Evolutionary conservation across 2,329 filamentous ascomycete genomes (phyloP).

Genomic region (Colletotrichum viniferum): DNA sequence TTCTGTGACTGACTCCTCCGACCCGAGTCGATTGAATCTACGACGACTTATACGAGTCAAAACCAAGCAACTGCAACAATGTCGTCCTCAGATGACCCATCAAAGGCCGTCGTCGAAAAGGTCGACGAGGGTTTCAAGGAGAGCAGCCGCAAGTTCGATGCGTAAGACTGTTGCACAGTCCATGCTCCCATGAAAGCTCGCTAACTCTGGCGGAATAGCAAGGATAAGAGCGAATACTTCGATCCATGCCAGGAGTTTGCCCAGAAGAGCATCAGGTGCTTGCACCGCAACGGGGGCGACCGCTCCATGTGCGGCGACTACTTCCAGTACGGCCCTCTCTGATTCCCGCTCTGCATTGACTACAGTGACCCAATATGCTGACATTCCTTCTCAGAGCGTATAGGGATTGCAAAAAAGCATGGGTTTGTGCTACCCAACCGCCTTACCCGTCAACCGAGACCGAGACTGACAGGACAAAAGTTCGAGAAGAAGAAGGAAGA

Average conservation of each 20-base stretch:
- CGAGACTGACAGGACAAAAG: conserved; percentile 18
- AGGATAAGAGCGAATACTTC: conserved; percentile 86
- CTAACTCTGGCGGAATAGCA: conserved; percentile 58
- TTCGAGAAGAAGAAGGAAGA: conserved; percentile 32
- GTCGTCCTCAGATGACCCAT: not conserved
- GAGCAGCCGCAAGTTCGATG: conserved; percentile 64
- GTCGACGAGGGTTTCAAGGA: conserved; percentile 11
- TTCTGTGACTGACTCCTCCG: not conserved
- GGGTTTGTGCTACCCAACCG: conserved; percentile 61
- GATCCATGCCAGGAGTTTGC: conserved; percentile 97
- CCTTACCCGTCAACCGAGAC: not conserved
- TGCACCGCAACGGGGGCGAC: conserved; percentile 88
- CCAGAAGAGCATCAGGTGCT: conserved; percentile 80
- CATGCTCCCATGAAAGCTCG: not conserved
- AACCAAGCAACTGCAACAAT: not conserved
- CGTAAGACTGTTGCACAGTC: conserved; percentile 45
- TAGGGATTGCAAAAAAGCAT: conserved; percentile 91
- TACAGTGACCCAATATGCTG: not conserved
- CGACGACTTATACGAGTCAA: not conserved
- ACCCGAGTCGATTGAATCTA: not conserved
- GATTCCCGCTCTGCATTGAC: no score
- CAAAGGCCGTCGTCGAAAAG: not conserved
- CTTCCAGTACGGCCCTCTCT: conserved; percentile 71
- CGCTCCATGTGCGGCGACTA: conserved; percentile 91
- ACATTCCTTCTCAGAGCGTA: conserved; percentile 69